Evolutionary conservation across 1,284 basidiomycete genomes (phyloP).

Genomic region (Fistulinella staudtii): DNA sequence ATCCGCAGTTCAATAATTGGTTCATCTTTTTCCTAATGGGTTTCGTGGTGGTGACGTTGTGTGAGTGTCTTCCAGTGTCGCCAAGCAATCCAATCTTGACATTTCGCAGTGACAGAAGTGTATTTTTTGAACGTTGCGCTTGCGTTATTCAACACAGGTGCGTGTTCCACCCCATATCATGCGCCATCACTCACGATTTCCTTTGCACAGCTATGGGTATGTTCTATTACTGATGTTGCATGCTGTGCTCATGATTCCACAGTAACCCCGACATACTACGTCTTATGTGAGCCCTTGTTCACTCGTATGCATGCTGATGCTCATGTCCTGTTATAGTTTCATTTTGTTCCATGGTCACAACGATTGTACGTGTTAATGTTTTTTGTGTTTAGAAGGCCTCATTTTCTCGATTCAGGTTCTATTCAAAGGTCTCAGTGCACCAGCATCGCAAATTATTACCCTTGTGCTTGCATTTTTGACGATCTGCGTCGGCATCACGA

Average conservation of each 20-base stretch:
- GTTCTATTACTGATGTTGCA: constrained; percentile 10
- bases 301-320: not conserved
- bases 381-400: constrained; percentile 1
- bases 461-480: constrained; percentile 89
- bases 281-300: constrained; percentile 54
- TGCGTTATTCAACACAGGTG: constrained; percentile 90
- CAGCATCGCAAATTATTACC: constrained; percentile 76
- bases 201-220: constrained; percentile 68
- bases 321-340: constrained; percentile 24
- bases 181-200: constrained; percentile 11
- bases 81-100: constrained; percentile 21
- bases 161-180: constrained; percentile 22
- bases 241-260: constrained; percentile 15
- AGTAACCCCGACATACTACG: constrained; percentile 90
- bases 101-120: constrained; percentile 73
- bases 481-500: constrained; percentile 87
- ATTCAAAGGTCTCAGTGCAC: constrained; percentile 86
- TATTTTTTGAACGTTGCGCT: constrained; percentile 97
- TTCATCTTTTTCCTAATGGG: constrained; percentile 86
- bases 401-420: constrained; percentile 53
- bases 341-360: constrained; percentile 85
- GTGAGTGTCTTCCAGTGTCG: constrained; percentile 39
- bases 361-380: constrained; percentile 50
- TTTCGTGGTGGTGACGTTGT: constrained; percentile 81
- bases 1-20: constrained; percentile 65